phyloP scores from a whole-genome alignment of 306 rosid genomes.

The Cicer yamashitae region DNA sequence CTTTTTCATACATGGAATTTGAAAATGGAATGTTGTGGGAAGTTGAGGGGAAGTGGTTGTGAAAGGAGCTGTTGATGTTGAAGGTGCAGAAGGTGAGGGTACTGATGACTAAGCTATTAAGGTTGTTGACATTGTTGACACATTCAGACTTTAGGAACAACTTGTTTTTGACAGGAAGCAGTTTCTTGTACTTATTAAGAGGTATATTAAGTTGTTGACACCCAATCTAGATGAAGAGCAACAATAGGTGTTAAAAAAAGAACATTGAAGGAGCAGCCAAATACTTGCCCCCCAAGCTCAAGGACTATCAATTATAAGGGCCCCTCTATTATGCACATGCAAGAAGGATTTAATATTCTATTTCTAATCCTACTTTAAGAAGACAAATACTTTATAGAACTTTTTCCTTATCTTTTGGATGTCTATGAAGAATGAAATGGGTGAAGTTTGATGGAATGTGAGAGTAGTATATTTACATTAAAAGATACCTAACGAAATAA shows the following conservation, averaged over 20 bases:
- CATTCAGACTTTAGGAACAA: too few relatives aligned
- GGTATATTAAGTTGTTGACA: conserved; percentile 69
- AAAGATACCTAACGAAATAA: neutral
- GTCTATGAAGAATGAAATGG: neutral
- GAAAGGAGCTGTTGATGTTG: too few relatives aligned
- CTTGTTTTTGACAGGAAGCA: conserved; percentile 80
- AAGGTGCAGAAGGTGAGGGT: too few relatives aligned
- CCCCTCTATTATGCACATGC: neutral
- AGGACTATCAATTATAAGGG: conserved; percentile 79
- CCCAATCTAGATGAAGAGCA: conserved; percentile 61
- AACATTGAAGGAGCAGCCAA: conserved; percentile 79
- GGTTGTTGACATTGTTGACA: too few relatives aligned
- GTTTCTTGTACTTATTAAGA: conserved; percentile 66
- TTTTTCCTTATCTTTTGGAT: neutral
- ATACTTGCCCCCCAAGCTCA: conserved; percentile 67
- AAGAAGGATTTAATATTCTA: neutral
- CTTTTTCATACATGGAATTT: too few relatives aligned
- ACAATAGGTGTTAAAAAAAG: conserved; percentile 64
- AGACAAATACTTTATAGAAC: too few relatives aligned
- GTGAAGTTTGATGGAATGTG: too few relatives aligned
- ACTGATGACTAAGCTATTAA: too few relatives aligned
- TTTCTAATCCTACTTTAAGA: neutral
- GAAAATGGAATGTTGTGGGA: too few relatives aligned
- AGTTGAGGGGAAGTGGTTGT: too few relatives aligned
- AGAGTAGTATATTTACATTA: too few relatives aligned